Evolutionary conservation across 352 stramenopile species (phyloP), one percentile per base, ranked within the genome.

Genomic region (Pythium sukuiense): DNA sequence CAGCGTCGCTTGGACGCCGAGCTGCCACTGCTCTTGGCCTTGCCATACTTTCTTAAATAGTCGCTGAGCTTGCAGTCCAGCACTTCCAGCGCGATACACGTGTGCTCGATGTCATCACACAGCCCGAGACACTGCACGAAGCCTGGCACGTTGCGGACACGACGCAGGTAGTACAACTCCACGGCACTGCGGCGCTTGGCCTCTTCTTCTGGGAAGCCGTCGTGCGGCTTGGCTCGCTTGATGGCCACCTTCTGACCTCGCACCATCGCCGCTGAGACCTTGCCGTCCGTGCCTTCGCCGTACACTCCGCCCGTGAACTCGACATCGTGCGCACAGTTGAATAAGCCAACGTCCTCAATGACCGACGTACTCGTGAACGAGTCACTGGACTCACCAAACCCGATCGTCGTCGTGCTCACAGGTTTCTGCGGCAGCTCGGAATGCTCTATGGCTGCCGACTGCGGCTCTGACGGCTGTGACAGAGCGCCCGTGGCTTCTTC

Each of bases 51-150:
- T 55, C 86, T 73, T 71, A 93, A 72, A 67, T 95, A 95, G 64
- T 95, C 86, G 60, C 86, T 95, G 13, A 95, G 73, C 59, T 95
- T 95, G 70, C 86, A 93, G 60, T 95, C 85, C 84, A 95, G 90
- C n/a, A 95, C 86, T 61, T 95, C 86, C 7, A 95, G 67, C 1
- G 86, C 86, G 35, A 95, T 95, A 59, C 86, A 95, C 12, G 86
- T 95, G 59, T 95, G 86, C 37, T 92, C 83, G 43, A 95, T 93
- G 35, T 70, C 86, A 58, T 95, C 86, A 55, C 86, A 95, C 18
- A 93, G 61, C 2, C 86, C 86, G 48, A 95, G 78, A 64, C 86
- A 95, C 60, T 93, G 86, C 48, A 95, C 59, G 48, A 95, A 95
- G 0, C 86, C 86, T 35, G 80, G 80, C 58, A 89, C 76, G 61